These are phyloP conservation scores for Debaryomyces castellii DNA, from an alignment of 805 yeast species.

Conservation along the genomic window DNA sequence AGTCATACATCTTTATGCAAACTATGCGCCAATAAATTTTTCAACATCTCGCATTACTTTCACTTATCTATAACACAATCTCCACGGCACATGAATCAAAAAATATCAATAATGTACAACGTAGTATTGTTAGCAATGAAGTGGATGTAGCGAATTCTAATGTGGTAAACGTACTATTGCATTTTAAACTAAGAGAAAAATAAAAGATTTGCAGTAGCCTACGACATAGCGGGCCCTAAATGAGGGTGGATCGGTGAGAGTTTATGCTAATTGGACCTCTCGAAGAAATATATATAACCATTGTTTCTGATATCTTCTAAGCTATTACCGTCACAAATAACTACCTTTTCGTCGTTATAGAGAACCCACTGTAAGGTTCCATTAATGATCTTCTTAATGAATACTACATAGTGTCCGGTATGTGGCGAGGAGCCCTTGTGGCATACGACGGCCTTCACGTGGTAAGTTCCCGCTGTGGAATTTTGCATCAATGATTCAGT, in stretches of 20 bases:
- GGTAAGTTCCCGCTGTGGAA: constrained; percentile 33
- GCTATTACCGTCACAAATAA: constrained; percentile 45
- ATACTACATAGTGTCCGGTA: constrained; percentile 90
- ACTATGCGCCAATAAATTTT: background rate
- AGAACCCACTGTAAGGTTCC: constrained; percentile 62
- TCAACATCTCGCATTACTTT: background rate
- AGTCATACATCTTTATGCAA: background rate
- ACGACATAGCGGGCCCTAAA: too few species aligned
- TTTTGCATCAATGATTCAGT: constrained; percentile 10
- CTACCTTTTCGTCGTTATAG: constrained; percentile 89
- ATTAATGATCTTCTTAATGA: constrained; percentile 46
- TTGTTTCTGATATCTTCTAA: constrained; percentile 44
- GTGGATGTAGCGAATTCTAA: too few species aligned
- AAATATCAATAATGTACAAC: background rate
- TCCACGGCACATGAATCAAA: background rate
- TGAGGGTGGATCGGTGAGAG: too few species aligned
- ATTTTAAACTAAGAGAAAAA: too few species aligned
- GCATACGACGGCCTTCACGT: constrained; percentile 67
- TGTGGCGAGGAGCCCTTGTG: constrained; percentile 90
- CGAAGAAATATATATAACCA: constrained; percentile 51
- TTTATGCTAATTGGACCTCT: constrained; percentile 3
- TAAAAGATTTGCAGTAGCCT: too few species aligned
- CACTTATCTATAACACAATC: background rate
- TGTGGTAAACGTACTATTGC: too few species aligned
- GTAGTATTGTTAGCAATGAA: background rate